These are phyloP conservation scores for Komagataella populi DNA, from an alignment of 805 yeast genomes.

Conservation along the genomic window DNA sequence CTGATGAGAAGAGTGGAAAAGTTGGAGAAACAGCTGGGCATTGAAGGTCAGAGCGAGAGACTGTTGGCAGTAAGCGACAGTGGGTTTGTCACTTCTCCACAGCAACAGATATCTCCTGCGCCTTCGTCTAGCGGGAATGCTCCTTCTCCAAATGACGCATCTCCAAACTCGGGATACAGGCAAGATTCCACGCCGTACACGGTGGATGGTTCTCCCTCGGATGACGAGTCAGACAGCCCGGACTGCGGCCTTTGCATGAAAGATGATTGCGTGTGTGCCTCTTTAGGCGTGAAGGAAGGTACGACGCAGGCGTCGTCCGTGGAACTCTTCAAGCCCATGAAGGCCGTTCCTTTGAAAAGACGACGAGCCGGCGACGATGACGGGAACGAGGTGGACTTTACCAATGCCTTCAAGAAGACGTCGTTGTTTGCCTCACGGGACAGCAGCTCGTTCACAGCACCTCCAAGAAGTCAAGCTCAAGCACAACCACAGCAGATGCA, in stretches of 20 bases:
- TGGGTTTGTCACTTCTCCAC: slow-evolving; percentile 2
- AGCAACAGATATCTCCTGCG: slow-evolving; percentile 30
- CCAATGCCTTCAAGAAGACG: slow-evolving; percentile 22
- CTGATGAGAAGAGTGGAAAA: slow-evolving; percentile 13
- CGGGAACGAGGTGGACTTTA: slow-evolving; percentile 40
- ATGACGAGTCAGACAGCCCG: not conserved
- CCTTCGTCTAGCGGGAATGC: slow-evolving; percentile 24
- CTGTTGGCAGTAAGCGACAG: slow-evolving; percentile 1
- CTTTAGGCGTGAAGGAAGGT: slow-evolving; percentile 25
- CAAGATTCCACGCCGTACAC: not conserved
- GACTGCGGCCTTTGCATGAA: slow-evolving; percentile 53
- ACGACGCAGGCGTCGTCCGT: not conserved
- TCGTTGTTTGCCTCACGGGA: slow-evolving; percentile 23
- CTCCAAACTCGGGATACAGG: not conserved
- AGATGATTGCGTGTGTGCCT: slow-evolving; percentile 57
- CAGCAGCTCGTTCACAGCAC: slow-evolving; percentile 6
- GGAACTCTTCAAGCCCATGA: slow-evolving; percentile 35
- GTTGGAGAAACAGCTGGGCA: slow-evolving; percentile 7
- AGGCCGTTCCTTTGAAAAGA: slow-evolving; percentile 49
- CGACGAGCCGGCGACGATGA: slow-evolving; percentile 10
- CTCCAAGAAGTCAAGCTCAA: not conserved
- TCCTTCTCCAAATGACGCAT: not conserved
- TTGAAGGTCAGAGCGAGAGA: not conserved
- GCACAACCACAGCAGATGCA: not conserved
- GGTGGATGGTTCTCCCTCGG: not conserved